Evolutionary conservation across 176 grass and related monocot genomes (phyloP), one percentile per base, ranked within the genome.

Genomic region (Pontederia crassipes): DNA sequence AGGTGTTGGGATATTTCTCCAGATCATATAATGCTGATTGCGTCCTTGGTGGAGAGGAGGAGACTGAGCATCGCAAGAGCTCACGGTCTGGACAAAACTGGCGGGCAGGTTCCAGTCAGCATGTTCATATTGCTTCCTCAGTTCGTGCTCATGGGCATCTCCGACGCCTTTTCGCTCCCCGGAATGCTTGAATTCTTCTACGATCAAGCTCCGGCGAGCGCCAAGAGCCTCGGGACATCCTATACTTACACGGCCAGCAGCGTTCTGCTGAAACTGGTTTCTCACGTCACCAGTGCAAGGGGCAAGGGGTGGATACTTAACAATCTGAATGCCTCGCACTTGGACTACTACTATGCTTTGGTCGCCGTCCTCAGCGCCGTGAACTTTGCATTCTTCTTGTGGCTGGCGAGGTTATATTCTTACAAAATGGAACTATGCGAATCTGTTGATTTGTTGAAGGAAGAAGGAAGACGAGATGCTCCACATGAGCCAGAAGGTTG

Each of bases 211-310:
- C 90, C 90, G 7, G 86, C 86, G 20, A 85, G 83, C 79, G 88
- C 91, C 87, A 97, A 91, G 73, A 91, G 87, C 62, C 80, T 97
- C 6, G 87, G 84, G 20, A 82, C 87, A 35, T 85, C 92, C 20
- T 54, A 80, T 75, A 63, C 81, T 49, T 52, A 82, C 32, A 76
- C 79, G 63, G 87, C 87, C 12, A 97, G 87, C 77, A 85, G 80
- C 74, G 75, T 72, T 49, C 1, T 91, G 12, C 84, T 97, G 12
- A 58, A 76, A 0, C 17, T 74, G 8, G 87, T 91, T 4, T 69
- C 66, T 14, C 52, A 74, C 4, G 71, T 73, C 11, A 90, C 92
- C 0, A 62, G 55, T 2, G 48, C 20, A 20, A 46, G 24, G 12
- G 78, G 78, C 1, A 50, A 54, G 13, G 83, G 81, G 0, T 97